Percentiles rank a stretch among this genome's conserved stretches.
These are phyloP conservation scores for Suillus weaverae DNA, from an alignment of 768 basidiomycete species.

Conservation along the genomic window DNA sequence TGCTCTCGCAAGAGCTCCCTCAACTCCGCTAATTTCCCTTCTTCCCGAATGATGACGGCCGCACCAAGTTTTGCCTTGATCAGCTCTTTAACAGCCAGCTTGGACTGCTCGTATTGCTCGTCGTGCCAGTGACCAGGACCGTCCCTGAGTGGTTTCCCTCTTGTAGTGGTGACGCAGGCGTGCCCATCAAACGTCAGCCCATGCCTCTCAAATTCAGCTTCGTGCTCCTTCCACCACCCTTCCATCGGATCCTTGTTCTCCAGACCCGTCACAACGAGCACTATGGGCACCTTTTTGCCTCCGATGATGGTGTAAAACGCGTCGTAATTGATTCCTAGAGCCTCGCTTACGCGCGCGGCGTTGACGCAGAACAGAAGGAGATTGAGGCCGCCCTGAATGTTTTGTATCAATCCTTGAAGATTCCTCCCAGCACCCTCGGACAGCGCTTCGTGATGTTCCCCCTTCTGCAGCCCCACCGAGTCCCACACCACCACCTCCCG, in stretches of 20 bases:
- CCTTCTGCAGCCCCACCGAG: conserved; percentile 35
- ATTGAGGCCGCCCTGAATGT: conserved; percentile 31
- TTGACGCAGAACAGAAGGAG: conserved; percentile 36
- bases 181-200: conserved; percentile 39
- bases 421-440: conserved; percentile 32
- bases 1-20: conserved; percentile 2
- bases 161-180: conserved; percentile 41
- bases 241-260: conserved; percentile 38
- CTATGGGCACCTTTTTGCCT: conserved; percentile 33
- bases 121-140: conserved; percentile 7
- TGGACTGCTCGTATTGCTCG: conserved; percentile 16
- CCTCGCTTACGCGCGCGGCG: conserved; percentile 28
- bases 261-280: conserved; percentile 37
- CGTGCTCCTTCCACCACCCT: conserved; percentile 40
- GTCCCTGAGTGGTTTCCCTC: conserved; percentile 9
- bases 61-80: conserved; percentile 2
- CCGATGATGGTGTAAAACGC: conserved; percentile 35
- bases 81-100: background rate
- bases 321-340: conserved; percentile 30
- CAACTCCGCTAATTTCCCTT: conserved; percentile 2
- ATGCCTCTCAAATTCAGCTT: conserved; percentile 29
- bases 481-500: conserved; percentile 32
- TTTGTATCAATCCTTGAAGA: conserved; percentile 36
- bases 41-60: background rate
- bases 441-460: conserved; percentile 24